These are phyloP conservation scores for Aspergillus alliaceus DNA, from an alignment of 2,329 filamentous ascomycete genomes.

Conservation along the genomic window DNA sequence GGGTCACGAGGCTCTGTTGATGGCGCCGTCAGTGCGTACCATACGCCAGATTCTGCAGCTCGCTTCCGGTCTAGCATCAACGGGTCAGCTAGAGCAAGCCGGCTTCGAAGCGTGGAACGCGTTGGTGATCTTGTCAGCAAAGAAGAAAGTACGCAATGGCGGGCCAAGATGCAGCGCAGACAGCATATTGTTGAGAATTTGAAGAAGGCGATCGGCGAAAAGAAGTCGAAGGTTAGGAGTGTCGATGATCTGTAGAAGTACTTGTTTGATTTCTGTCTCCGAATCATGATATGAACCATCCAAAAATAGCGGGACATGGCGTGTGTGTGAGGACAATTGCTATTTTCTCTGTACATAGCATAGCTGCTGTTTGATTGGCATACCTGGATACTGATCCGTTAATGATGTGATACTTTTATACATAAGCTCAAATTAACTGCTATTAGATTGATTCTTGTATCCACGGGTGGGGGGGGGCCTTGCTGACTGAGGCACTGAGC, in stretches of 20 bases:
- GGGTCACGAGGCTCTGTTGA: conserved; percentile 39
- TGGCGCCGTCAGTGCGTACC: conserved; percentile 34
- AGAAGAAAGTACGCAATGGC: conserved; percentile 36
- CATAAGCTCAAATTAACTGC: not conserved
- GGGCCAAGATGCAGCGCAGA: conserved; percentile 36
- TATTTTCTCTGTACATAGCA: conserved; percentile 8
- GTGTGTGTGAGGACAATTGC: conserved; percentile 4
- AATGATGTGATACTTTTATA: not conserved
- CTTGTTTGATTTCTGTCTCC: conserved; percentile 6
- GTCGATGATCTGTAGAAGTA: conserved; percentile 31
- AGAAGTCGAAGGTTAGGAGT: conserved; percentile 33
- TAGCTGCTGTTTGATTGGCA: not conserved
- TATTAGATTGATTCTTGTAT: no score
- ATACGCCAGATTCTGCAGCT: conserved; percentile 42
- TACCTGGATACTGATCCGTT: not conserved
- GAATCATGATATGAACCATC: conserved; percentile 1
- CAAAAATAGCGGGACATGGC: conserved; percentile 10
- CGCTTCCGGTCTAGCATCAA: conserved; percentile 38
- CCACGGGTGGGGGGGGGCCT: no score
- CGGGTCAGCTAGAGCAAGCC: conserved; percentile 33
- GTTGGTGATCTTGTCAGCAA: conserved; percentile 23
- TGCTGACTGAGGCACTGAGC: not conserved
- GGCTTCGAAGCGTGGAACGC: conserved; percentile 32
- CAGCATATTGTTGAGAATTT: conserved; percentile 36
- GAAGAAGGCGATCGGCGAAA: conserved; percentile 36